These are phyloP conservation scores for Vigna unguiculata DNA, from an alignment of 306 rosid genomes.

Conservation along the genomic window DNA sequence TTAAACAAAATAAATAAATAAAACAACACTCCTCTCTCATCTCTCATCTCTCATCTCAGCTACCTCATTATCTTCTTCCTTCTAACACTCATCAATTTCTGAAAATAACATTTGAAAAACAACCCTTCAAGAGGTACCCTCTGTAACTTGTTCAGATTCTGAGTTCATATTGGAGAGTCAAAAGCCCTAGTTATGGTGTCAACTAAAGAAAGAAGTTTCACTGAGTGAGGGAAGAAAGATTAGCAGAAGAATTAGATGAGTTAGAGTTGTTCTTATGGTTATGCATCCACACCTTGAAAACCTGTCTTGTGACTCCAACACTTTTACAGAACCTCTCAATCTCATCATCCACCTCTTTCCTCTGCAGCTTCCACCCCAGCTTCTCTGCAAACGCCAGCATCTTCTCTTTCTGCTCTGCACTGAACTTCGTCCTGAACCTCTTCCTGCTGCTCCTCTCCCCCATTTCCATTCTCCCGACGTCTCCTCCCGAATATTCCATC, in stretches of 20 bases:
- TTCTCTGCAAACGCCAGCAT: conserved; percentile 89
- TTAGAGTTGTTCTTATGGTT: conserved; percentile 77
- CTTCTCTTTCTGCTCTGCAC: conserved; percentile 81
- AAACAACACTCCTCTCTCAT: background rate
- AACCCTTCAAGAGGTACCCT: background rate
- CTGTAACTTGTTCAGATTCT: background rate
- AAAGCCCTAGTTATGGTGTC: background rate
- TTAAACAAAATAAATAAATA: background rate
- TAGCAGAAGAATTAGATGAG: conserved; percentile 55
- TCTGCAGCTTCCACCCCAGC: conserved; percentile 81
- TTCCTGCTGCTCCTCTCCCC: conserved; percentile 58
- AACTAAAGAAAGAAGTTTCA: background rate
- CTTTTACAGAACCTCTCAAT: conserved; percentile 75
- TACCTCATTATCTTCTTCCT: too few relatives aligned
- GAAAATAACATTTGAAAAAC: too few relatives aligned
- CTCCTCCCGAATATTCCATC: conserved; percentile 50
- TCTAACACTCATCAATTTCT: too few relatives aligned
- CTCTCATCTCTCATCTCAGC: too few relatives aligned
- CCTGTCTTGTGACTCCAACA: conserved; percentile 72
- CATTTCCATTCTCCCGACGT: conserved; percentile 25
- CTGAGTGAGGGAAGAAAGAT: conserved; percentile 74
- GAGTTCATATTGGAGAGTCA: background rate
- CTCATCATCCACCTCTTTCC: conserved; percentile 80
- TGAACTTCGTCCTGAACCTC: conserved; percentile 79
- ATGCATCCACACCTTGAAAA: conserved; percentile 94